A percentile compares a stretch with the other conserved stretches of the same genome.
These are phyloP conservation scores for Cokeromyces recurvatus DNA, from an alignment of 371 early-diverging fungal species.

Conservation along the genomic window DNA sequence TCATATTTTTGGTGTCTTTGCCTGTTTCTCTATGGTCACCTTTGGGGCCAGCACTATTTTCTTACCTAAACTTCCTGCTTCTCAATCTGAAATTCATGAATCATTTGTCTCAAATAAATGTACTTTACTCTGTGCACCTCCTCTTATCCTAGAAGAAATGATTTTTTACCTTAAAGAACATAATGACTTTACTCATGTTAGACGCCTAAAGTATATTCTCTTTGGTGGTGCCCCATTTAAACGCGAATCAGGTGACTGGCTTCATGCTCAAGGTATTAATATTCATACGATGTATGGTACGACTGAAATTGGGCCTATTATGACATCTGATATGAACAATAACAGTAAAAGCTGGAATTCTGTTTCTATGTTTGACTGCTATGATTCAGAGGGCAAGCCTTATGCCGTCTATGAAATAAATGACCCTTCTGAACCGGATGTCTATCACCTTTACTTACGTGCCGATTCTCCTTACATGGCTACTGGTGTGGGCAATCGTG, in stretches of 20 bases:
- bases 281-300: constrained; percentile 10
- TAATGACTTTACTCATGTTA: constrained; percentile 6
- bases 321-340: constrained; percentile 4
- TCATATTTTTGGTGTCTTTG: constrained; percentile 14
- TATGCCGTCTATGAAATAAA: constrained; percentile 7
- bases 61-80: constrained; percentile 7
- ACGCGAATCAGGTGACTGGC: constrained; percentile 8
- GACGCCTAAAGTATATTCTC: constrained; percentile 41
- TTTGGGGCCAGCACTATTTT: constrained; percentile 12
- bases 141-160: constrained; percentile 13
- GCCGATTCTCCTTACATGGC: constrained; percentile 15
- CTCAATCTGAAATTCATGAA: constrained; percentile 2
- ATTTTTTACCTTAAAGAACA: constrained; percentile 6
- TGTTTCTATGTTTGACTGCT: not conserved
- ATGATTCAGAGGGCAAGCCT: not conserved
- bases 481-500: constrained; percentile 16
- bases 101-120: constrained; percentile 4
- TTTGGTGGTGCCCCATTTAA: constrained; percentile 79
- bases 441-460: constrained; percentile 10
- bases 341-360: constrained; percentile 5
- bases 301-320: constrained; percentile 7
- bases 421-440: not conserved
- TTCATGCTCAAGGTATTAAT: constrained; percentile 5
- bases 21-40: not conserved
- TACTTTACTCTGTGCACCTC: constrained; percentile 4